These are phyloP conservation scores for Fraxinus excelsior DNA, from an alignment of 257 asterid species.

Conservation along the genomic window DNA sequence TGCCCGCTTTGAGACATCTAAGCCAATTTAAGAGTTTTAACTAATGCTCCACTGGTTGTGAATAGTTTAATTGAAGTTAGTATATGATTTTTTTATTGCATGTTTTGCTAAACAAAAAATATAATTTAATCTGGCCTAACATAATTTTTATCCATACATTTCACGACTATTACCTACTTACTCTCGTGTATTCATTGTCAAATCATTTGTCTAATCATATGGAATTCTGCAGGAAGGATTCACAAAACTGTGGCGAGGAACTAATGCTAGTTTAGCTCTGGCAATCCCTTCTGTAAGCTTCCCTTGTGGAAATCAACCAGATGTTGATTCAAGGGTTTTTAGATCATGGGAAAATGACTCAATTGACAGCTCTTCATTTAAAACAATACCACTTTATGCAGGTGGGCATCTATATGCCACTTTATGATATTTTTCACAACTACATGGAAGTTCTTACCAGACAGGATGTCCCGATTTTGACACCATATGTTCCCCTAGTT, in stretches of 20 bases:
- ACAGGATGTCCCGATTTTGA: conserved; percentile 51
- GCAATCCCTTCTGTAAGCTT: conserved; percentile 89
- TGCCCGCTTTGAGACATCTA: not conserved
- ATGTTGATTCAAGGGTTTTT: conserved; percentile 20
- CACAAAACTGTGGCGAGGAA: conserved; percentile 89
- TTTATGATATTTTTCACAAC: conserved; percentile 79
- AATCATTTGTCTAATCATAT: conserved; percentile 21
- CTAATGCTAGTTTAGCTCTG: conserved; percentile 85
- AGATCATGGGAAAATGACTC: not conserved
- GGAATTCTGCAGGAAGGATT: conserved; percentile 74
- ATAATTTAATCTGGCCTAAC: not conserved
- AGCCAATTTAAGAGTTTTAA: not conserved
- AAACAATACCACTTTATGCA: conserved; percentile 24
- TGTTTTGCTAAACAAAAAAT: not conserved
- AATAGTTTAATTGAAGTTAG: not conserved
- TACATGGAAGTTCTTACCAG: conserved; percentile 60
- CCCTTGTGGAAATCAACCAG: not conserved
- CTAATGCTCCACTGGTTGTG: not conserved
- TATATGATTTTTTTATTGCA: not conserved
- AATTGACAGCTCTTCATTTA: not conserved
- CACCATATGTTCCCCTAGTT: conserved; percentile 70
- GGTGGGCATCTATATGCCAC: conserved; percentile 95
- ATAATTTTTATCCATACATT: too few species aligned
- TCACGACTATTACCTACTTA: too few species aligned
- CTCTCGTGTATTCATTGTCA: not conserved